These are phyloP conservation scores for Candida wancherniae DNA, from an alignment of 805 yeast genomes.

Conservation along the genomic window DNA sequence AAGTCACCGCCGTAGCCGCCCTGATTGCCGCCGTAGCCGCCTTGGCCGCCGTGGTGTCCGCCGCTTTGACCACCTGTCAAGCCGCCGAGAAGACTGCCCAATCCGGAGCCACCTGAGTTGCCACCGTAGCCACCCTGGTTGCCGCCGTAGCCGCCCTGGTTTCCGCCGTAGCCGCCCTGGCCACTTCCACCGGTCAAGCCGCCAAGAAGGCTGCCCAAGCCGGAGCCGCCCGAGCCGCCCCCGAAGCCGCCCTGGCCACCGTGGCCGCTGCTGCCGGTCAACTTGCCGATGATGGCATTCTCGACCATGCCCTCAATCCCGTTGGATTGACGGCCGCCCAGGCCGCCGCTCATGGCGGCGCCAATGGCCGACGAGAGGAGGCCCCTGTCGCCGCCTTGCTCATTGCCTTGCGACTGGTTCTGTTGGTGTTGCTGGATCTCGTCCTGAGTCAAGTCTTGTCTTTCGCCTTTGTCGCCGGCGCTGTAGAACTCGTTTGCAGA, in stretches of 20 bases:
- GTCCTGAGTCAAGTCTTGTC: constrained; percentile 7
- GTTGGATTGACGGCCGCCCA: constrained; percentile 15
- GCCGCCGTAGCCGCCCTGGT: constrained; percentile 6
- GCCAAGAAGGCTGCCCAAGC: constrained; percentile 13
- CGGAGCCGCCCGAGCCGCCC: constrained; percentile 9
- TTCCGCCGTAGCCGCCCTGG: constrained; percentile 4
- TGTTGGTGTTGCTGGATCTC: constrained; percentile 8
- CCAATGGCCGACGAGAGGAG: constrained; percentile 23
- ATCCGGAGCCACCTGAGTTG: constrained; percentile 3
- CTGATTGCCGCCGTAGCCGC: constrained; percentile 3
- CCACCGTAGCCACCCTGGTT: constrained; percentile 10
- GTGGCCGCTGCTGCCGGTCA: constrained; percentile 23
- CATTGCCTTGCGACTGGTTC: constrained; percentile 9
- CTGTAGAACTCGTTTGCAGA: constrained; percentile 55
- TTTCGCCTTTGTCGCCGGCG: constrained; percentile 30
- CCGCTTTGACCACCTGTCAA: too few relatives aligned
- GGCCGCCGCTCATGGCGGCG: constrained; percentile 32
- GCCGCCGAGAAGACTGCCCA: too few relatives aligned
- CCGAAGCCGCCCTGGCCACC: constrained; percentile 6
- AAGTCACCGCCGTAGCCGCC: constrained; percentile 1
- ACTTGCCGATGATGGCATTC: constrained; percentile 10
- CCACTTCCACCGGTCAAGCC: constrained; percentile 9
- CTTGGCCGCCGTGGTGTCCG: constrained; percentile 3
- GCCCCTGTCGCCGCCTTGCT: constrained; percentile 21
- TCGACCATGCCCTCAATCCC: constrained; percentile 17